Evolutionary conservation across 2,329 filamentous ascomycete species (phyloP).

Genomic region (Aspergillus sp.): DNA sequence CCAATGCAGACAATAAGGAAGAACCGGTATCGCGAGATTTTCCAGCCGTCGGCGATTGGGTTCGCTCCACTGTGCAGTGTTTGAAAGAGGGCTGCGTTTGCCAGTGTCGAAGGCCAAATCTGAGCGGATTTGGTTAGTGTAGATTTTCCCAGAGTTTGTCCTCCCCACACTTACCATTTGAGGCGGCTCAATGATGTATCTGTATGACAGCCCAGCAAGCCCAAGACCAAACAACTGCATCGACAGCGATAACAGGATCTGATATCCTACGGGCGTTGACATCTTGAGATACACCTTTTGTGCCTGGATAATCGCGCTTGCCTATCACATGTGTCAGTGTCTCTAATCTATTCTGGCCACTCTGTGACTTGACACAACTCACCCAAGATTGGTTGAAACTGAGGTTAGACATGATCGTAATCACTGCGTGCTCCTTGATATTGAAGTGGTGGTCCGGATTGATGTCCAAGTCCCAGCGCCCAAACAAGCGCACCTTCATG

Average conservation of each 20-base stretch:
- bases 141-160: too few relatives aligned
- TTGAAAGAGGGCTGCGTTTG: conserved; percentile 37
- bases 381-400: conserved; percentile 43
- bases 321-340: conserved; percentile 29
- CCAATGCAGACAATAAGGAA: conserved; percentile 24
- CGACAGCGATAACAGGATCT: conserved; percentile 40
- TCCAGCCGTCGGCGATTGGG: conserved; percentile 40
- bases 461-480: conserved; percentile 24
- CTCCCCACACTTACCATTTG: conserved; percentile 26
- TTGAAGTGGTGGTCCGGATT: conserved; percentile 51
- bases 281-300: conserved; percentile 42
- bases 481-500: conserved; percentile 26
- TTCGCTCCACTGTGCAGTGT: conserved; percentile 39
- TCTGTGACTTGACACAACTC: background rate
- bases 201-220: conserved; percentile 38
- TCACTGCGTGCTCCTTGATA: conserved; percentile 50
- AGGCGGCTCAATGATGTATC: conserved; percentile 41
- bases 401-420: conserved; percentile 53
- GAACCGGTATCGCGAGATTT: conserved; percentile 29
- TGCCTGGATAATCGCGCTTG: conserved; percentile 48
- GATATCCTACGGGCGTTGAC: conserved; percentile 38
- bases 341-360: background rate
- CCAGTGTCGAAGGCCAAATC: conserved; percentile 41
- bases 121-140: background rate
- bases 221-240: conserved; percentile 44